Evolutionary conservation across 2,329 filamentous ascomycete species (phyloP), one percentile per base, ranked within the genome.

Genomic region (Hypoxylon sp.): DNA sequence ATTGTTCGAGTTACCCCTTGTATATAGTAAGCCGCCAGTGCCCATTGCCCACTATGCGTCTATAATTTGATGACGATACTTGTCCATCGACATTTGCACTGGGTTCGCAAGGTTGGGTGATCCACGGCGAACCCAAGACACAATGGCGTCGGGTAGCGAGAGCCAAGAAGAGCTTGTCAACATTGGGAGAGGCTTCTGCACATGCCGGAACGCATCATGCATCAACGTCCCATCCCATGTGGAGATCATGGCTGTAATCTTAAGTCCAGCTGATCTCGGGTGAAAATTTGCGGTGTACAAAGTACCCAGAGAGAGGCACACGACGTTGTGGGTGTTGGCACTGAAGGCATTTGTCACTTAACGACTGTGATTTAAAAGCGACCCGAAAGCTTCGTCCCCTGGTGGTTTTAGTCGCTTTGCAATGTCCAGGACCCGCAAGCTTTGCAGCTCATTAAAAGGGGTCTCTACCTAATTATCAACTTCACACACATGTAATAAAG

Each of bases 161-260:
- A 70, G 61, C 54, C 66, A 53, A 65, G 64, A 50, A 61, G 66
- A 69, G 50, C 61, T 65, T 72, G 57, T 68, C 66, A 66, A 66
- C 58, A 61, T 72, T 71, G 66, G 69, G 55, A 68, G 70, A 71
- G 68, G 61, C 57, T 71, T 68, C 70, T 70, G 67, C 66, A 73
- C 69, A 72, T 69, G 64, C 70, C 64, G 64, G 72, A 66, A 73
- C 70, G 66, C 61, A 74, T 70, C 73, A 74, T 73, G 72, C 70
- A 73, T 50, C 65, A 72, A 63, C 62, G 71, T 70, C 53, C 66
- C 70, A 75, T 72, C 68, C 73, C 74, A 74, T 74, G 74, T 71
- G 74, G 70, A 72, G 74, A 76, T 75, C 72, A 71, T 75, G 71
- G 68, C 55, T 70, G 65, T 71, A 73, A 76, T 74, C 64, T 75